Base-by-base conservation (phyloP, 208 protist genomes). In the Acanthamoeba royreba region DNA sequence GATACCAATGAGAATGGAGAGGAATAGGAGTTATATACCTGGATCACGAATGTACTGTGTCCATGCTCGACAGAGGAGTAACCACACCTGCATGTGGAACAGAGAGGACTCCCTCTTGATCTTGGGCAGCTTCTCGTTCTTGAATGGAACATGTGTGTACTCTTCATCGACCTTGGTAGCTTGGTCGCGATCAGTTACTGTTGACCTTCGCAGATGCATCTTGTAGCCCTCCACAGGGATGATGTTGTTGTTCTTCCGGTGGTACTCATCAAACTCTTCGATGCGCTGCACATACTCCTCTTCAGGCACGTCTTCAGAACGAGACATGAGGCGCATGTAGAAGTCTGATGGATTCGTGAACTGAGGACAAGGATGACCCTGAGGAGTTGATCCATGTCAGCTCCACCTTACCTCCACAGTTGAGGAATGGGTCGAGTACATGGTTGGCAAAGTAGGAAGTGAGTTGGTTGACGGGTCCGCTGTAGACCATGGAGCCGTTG, bases 401-500 rank as follows among this genome's bases (percentile, higher is more conserved):
- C 13, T n/a, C 22, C 22, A 58, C 15, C 15, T 58, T 22, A 22
- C 15, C 22, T 58, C 15, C 49, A n/a, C n/a, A n/a, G n/a, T n/a
- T n/a, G n/a, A n/a, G n/a, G n/a, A n/a, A n/a, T n/a, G n/a, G n/a
- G n/a, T n/a, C n/a, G n/a, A n/a, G n/a, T n/a, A n/a, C 69, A 33
- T 63, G 83, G 22, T 90, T 45, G 49, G 8, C 53, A 69, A 90
- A 90, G 49, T 90, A 90, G 45, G n/a, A 35, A 25, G 46, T 38
- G 38, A 69, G 53, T 35, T 92, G 25, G n/a, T 25, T 25, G 2
- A 92, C 61, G 25, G 96, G 95, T 35, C 98, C 98, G 95, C 97
- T 96, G 96, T 98, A 99, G 40, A 96, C 96, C 74, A 97, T 95
- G 19, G 94, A 93, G 40, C 98, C 98, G 49, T 96, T 85, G 33